A percentile compares a stretch with the other conserved stretches of the same genome.
Evolutionary conservation across 495 filamentous ascomycete species (phyloP).

Genomic region (Penicillium manginii): DNA sequence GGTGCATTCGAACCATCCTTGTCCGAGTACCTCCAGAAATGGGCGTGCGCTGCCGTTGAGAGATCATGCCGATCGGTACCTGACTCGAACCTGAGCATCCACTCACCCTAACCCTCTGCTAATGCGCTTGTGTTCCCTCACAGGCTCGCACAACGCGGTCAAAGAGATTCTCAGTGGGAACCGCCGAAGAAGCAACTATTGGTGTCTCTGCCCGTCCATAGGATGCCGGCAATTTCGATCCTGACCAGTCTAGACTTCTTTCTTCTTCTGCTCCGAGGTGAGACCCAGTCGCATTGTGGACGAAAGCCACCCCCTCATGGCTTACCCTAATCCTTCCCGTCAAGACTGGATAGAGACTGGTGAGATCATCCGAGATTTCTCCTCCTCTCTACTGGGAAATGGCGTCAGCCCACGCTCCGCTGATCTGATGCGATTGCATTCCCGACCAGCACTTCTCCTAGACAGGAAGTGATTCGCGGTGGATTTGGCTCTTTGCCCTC

Average conservation of each 20-base stretch:
- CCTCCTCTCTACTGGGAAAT: constrained; percentile 4
- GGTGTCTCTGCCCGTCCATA: constrained; percentile 12
- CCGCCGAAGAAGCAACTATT: constrained; percentile 25
- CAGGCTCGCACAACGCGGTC: constrained; percentile 1
- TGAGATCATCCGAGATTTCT: constrained; percentile 11
- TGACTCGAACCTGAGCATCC: constrained; percentile 22
- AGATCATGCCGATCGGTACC: constrained; percentile 26
- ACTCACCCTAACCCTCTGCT: constrained; percentile 8
- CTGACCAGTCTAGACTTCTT: constrained; percentile 34
- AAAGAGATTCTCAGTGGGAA: constrained; percentile 5
- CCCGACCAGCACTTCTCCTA: not conserved
- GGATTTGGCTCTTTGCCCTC: constrained; percentile 8
- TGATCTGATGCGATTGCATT: constrained; percentile 19
- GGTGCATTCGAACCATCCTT: constrained; percentile 2
- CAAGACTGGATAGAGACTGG: constrained; percentile 3
- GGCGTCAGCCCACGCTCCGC: constrained; percentile 25
- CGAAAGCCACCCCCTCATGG: constrained; percentile 7
- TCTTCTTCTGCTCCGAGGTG: constrained; percentile 28
- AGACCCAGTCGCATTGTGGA: constrained; percentile 10
- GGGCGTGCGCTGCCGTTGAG: not conserved
- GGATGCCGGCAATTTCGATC: constrained; percentile 23
- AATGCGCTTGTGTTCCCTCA: constrained; percentile 20
- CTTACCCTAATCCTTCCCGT: constrained; percentile 6
- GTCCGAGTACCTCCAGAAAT: not conserved
- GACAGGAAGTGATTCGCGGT: constrained; percentile 12